Percentiles rank a stretch among this genome's conserved stretches.
Conservation (phyloP, 2,329 filamentous ascomycete species). For the Lecanosticta acicola region DNA sequence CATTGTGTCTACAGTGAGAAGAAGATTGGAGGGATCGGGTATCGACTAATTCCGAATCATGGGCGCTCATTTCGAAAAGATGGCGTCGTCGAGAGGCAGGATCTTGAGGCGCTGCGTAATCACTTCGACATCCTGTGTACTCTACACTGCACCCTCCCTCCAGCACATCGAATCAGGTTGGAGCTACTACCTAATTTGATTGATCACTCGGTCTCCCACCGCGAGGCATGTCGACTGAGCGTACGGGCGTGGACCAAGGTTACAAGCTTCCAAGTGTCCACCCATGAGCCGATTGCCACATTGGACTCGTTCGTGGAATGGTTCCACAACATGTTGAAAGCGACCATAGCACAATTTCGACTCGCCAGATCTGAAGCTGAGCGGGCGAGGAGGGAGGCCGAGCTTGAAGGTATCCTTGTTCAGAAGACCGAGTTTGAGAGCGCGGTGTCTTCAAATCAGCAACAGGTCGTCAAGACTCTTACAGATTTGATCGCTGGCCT, state of each 20-base stretch:
- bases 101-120: constrained; percentile 54
- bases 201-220: constrained; percentile 52
- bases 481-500: constrained; percentile 49
- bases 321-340: constrained; percentile 49
- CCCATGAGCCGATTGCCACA: constrained; percentile 41
- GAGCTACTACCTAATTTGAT: constrained; percentile 51
- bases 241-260: constrained; percentile 55
- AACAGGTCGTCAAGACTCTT: constrained; percentile 51
- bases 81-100: constrained; percentile 46
- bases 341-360: constrained; percentile 51
- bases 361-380: constrained; percentile 55
- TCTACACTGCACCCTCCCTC: constrained; percentile 53
- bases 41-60: constrained; percentile 56
- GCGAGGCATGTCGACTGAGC: constrained; percentile 55
- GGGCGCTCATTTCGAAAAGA: constrained; percentile 57
- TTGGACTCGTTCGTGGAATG: constrained; percentile 49
- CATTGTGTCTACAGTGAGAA: constrained; percentile 43
- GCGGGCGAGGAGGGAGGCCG: constrained; percentile 30
- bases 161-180: constrained; percentile 48
- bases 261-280: constrained; percentile 52
- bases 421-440: constrained; percentile 45
- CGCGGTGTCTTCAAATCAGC: constrained; percentile 53
- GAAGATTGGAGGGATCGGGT: constrained; percentile 50
- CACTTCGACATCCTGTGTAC: constrained; percentile 58
- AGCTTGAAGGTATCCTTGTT: constrained; percentile 34